Conservation (phyloP, 495 filamentous ascomycete genomes). For the Peziza echinospora region DNA sequence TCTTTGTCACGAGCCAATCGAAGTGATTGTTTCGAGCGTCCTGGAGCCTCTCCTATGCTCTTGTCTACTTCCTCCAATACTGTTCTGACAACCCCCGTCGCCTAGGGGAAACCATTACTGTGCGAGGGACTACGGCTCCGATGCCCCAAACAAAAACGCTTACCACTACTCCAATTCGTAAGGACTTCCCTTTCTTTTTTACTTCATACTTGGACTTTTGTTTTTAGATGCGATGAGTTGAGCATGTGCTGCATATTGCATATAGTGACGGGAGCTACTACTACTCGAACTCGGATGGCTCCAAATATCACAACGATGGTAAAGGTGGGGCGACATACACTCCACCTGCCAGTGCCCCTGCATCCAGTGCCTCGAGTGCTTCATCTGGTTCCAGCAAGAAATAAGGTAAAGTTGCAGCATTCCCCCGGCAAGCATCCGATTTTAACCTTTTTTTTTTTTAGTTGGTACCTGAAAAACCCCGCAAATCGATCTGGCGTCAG, state of each 20-base stretch:
- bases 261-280: slow-evolving; percentile 30
- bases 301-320: slow-evolving; percentile 30
- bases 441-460: too few species aligned
- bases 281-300: slow-evolving; percentile 31
- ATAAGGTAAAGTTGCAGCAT: too few species aligned
- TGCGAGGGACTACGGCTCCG: slow-evolving; percentile 27
- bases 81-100: not conserved
- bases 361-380: too few species aligned
- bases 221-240: not conserved
- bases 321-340: slow-evolving; percentile 24
- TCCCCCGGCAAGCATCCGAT: too few species aligned
- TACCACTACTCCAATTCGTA: slow-evolving; percentile 31
- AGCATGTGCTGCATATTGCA: too few species aligned
- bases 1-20: too few species aligned
- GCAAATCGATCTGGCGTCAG: too few species aligned
- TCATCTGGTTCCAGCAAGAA: too few species aligned
- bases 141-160: slow-evolving; percentile 24
- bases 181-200: slow-evolving; percentile 11
- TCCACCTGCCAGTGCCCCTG: slow-evolving; percentile 17
- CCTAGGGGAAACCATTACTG: slow-evolving; percentile 24
- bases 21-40: too few species aligned
- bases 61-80: not conserved
- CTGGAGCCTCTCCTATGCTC: too few species aligned
- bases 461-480: too few species aligned
- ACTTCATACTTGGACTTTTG: not conserved